phyloP scores from a whole-genome alignment of 2,329 filamentous ascomycete genomes.

The Graphilbum ipis-grandicollis region DNA sequence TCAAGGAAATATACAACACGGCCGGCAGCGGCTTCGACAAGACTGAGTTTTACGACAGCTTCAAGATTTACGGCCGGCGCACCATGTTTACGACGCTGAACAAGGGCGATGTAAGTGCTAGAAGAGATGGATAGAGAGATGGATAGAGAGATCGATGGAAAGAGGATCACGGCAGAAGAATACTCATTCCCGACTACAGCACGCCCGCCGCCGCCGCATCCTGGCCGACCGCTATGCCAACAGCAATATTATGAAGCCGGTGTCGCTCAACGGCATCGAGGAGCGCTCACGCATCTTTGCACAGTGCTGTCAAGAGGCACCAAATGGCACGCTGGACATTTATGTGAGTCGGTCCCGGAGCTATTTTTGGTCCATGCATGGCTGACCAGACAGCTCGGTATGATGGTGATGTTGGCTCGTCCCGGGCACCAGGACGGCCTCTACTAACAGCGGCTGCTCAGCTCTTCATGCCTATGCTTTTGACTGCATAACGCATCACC shows the following conservation, averaged over 20 bases:
- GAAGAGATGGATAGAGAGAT: too few relatives aligned
- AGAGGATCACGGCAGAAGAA: too few relatives aligned
- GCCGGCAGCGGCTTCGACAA: slow-evolving; percentile 48
- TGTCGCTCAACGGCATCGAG: slow-evolving; percentile 37
- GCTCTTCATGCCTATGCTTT: slow-evolving; percentile 49
- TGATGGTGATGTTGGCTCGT: not conserved
- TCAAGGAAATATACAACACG: slow-evolving; percentile 46
- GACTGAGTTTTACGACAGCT: slow-evolving; percentile 46
- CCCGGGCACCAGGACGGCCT: too few relatives aligned
- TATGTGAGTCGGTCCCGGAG: slow-evolving; percentile 29
- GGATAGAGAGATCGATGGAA: too few relatives aligned
- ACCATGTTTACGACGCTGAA: slow-evolving; percentile 44
- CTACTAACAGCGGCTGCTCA: too few relatives aligned
- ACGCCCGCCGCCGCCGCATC: slow-evolving; percentile 43
- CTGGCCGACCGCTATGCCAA: slow-evolving; percentile 53
- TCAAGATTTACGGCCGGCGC: slow-evolving; percentile 37
- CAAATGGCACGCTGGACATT: slow-evolving; percentile 33
- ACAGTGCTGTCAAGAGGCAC: slow-evolving; percentile 28
- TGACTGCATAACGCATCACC: slow-evolving; percentile 50
- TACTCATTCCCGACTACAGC: slow-evolving; percentile 21
- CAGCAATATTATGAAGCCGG: slow-evolving; percentile 41
- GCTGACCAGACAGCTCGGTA: not conserved
- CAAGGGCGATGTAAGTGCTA: slow-evolving; percentile 30
- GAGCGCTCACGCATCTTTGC: slow-evolving; percentile 39
- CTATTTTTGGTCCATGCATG: not conserved